Evolutionary conservation across 306 rosid genomes (phyloP).

Genomic region (Dryas octopetala): DNA sequence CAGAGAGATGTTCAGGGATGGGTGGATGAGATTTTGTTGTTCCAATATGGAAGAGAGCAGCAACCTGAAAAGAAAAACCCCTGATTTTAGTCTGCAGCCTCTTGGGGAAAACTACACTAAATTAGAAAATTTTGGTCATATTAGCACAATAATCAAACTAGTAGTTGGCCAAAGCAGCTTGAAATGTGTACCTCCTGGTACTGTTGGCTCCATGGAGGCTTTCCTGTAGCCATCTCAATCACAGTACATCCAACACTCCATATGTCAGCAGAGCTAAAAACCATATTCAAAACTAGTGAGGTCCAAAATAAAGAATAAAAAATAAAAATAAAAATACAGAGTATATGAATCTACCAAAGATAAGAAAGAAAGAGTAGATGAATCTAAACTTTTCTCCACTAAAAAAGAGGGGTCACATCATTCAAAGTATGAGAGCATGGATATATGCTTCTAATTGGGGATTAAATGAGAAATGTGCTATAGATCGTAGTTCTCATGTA

Average conservation of each 20-base stretch:
- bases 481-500: neutral
- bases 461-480: neutral
- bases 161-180: conserved; percentile 15
- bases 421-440: neutral
- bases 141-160: conserved; percentile 11
- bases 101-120: conserved; percentile 3
- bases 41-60: conserved; percentile 87
- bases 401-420: neutral
- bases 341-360: neutral
- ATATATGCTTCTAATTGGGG: conserved; percentile 8
- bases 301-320: conserved; percentile 19
- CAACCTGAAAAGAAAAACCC: conserved; percentile 58
- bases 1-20: conserved; percentile 85
- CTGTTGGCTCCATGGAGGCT: conserved; percentile 99
- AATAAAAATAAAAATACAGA: neutral
- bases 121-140: conserved; percentile 6
- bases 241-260: conserved; percentile 98
- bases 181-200: conserved; percentile 73
- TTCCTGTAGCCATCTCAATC: conserved; percentile 98
- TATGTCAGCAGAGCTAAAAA: conserved; percentile 86
- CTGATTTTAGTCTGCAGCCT: conserved; percentile 22
- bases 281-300: conserved; percentile 24
- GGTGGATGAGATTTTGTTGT: conserved; percentile 95
- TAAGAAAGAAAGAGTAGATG: neutral
- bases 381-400: neutral